Evolutionary conservation across 2,329 filamentous ascomycete species (phyloP).

Genomic region (Botrytis cinerea): DNA sequence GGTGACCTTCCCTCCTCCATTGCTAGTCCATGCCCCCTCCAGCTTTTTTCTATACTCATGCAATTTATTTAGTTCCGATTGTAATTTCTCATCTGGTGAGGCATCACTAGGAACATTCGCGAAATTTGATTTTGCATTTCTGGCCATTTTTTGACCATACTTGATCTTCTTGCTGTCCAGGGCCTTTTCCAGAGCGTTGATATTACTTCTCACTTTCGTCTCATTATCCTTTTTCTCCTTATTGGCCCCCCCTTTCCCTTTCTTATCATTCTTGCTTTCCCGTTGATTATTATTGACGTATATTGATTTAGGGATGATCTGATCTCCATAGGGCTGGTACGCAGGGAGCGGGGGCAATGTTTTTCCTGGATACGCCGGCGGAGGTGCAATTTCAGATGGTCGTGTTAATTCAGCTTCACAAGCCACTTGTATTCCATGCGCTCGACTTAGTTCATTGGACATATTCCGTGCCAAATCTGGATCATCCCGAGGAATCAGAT

Average conservation of each 20-base stretch:
- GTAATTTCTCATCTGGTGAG: neutral
- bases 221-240: constrained; percentile 10
- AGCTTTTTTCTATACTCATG: constrained; percentile 12
- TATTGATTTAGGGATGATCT: neutral
- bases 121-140: constrained; percentile 10
- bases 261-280: neutral
- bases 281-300: neutral
- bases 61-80: constrained; percentile 7
- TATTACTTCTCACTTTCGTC: neutral
- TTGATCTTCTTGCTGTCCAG: neutral
- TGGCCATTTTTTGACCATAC: neutral
- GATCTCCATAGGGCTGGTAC: constrained; percentile 18
- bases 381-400: constrained; percentile 21
- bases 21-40: neutral
- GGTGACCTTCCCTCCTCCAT: neutral
- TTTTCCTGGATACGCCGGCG: constrained; percentile 24
- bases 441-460: constrained; percentile 5
- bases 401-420: constrained; percentile 18
- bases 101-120: neutral
- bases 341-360: neutral
- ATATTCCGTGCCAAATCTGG: neutral
- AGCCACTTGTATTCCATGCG: constrained; percentile 13
- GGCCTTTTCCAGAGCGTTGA: constrained; percentile 7
- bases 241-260: neutral
- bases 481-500: constrained; percentile 17